Base-by-base conservation (phyloP, 2,329 filamentous ascomycete genomes). In the Hypocrella siamensis region DNA sequence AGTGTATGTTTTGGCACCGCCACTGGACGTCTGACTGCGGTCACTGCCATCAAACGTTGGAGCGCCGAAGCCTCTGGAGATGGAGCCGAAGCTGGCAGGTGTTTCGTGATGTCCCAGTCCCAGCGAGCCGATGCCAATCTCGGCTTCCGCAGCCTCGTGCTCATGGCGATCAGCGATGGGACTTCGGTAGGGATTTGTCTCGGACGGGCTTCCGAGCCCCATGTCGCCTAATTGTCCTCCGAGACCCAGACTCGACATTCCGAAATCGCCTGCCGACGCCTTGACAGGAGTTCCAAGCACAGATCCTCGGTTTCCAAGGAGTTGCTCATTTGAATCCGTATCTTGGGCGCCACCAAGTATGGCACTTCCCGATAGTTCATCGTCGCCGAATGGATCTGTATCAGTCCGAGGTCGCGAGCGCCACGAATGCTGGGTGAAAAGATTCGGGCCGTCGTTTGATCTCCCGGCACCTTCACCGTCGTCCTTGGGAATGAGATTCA, bases 111-210 rank as follows among this genome's bases (percentile, higher is more conserved):
- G 39, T 14, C 36, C 38, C 11, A 31, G 61, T 17, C 66, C 67
- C 31, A 63, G 61, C 10, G 55, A 48, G 31, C 58, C 59, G 6
- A 67, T 62, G 10, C 62, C 58, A 21, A 52, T 46, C 30, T 65
- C 63, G 5, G 61, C 57, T 28, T 79, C 69, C 28, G 67, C 63
- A 6, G 70, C 69, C 12, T 72, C 70, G 30, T 82, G 71, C 14
- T 70, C 67, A 35, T 79, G 75, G 28, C 75, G 75, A 17, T 85
- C 79, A 24, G 78, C 80, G 6, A 80, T 74, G 3, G 90, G 90
- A 51, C 88, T 96, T 40, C 86, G 82, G 50, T 90, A 98, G 2
- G 90, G 90, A 48, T 98, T 98, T 3, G 90, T 96, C 46, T 93
- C 83, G 0, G 86, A 90, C 9, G 90, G 90, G 50, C 88, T 96